Conservation (phyloP, 495 filamentous ascomycete species). For the Saxispiralis lemnorum region DNA sequence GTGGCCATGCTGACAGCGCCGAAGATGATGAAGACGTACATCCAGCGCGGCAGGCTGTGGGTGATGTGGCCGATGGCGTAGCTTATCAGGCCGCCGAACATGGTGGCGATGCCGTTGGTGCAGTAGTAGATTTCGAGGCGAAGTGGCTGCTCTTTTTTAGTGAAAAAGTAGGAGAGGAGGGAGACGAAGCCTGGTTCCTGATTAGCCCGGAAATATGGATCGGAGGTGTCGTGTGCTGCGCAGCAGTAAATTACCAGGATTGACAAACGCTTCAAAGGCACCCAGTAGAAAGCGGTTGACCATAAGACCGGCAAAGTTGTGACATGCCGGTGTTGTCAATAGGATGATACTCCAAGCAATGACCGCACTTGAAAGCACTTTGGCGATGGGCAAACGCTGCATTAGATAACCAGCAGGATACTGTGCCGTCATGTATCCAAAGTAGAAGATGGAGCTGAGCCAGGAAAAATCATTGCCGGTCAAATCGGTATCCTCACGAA, state of each 20-base stretch:
- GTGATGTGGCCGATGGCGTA: slow-evolving; percentile 37
- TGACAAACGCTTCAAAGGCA: slow-evolving; percentile 19
- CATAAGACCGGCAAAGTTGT: slow-evolving; percentile 20
- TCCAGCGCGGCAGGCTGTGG: slow-evolving; percentile 28
- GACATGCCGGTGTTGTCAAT: slow-evolving; percentile 33
- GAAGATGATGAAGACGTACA: slow-evolving; percentile 35
- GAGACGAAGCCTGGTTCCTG: too few relatives aligned
- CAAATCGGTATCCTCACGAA: slow-evolving; percentile 34
- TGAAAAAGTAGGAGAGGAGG: too few relatives aligned
- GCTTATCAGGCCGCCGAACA: slow-evolving; percentile 34
- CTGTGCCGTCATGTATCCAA: slow-evolving; percentile 37
- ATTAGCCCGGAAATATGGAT: neutral
- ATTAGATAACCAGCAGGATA: slow-evolving; percentile 35
- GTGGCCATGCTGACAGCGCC: slow-evolving; percentile 24
- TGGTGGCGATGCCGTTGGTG: slow-evolving; percentile 38
- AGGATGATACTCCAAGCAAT: slow-evolving; percentile 34
- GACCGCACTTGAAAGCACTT: slow-evolving; percentile 29
- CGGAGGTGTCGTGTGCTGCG: neutral
- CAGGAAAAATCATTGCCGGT: slow-evolving; percentile 41
- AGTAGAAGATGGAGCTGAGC: slow-evolving; percentile 40
- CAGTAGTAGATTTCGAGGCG: slow-evolving; percentile 37
- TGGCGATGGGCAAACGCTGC: slow-evolving; percentile 37
- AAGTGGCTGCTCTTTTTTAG: slow-evolving; percentile 26
- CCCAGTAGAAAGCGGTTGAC: slow-evolving; percentile 20
- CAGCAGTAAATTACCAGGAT: slow-evolving; percentile 39